Base-by-base conservation (phyloP, 305 asterid genomes). In the Fraxinus paxiana region DNA sequence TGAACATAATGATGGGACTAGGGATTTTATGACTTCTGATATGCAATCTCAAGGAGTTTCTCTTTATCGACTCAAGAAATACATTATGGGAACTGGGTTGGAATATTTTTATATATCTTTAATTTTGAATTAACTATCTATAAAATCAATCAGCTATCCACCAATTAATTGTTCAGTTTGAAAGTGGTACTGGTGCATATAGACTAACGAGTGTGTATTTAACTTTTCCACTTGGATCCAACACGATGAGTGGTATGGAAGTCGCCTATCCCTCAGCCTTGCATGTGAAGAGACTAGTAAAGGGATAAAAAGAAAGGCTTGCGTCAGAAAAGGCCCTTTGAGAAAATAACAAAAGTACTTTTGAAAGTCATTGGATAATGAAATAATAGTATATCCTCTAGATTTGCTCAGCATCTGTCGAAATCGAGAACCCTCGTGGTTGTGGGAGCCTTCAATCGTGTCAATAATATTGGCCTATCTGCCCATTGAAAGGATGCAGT, bases 201-300 rank as follows among this genome's bases (percentile, higher is more conserved):
- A 28, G 20, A 67, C 18, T 67, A 24, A 67, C 37, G 13, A 67
- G 37, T 28, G 12, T 28, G 73, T 67, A 28, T 3, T 10, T 28
- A 26, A 65, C 37, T 65, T 67, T 67, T 67, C 73, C 73, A 67
- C 73, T 10, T 67, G 35, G 73, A 67, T 67, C 73, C 35, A 67
- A 67, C 73, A 67, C 38, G 5, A 67, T 18, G 73, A 12, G 20
- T 3, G 73, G 37, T 67, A 9, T 34, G 83, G 83, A 76, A 83
- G 48, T 79, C 56, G 63, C 84, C 74, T 72, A 84, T 43, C 79
- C 69, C 74, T 76, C 74, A 81, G 82, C 85, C 88, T 79, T 79
- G 88, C 90, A 87, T 83, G 90, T 87, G 90, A 76, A 76, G 75
- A 12, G 82, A 70, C 75, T 70, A 83, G 77, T 80, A 80, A 86